A percentile compares a stretch with the other conserved stretches of the same genome.
These are phyloP conservation scores for Senecio squalidus DNA, from an alignment of 140 eudicot species.

Conservation along the genomic window DNA sequence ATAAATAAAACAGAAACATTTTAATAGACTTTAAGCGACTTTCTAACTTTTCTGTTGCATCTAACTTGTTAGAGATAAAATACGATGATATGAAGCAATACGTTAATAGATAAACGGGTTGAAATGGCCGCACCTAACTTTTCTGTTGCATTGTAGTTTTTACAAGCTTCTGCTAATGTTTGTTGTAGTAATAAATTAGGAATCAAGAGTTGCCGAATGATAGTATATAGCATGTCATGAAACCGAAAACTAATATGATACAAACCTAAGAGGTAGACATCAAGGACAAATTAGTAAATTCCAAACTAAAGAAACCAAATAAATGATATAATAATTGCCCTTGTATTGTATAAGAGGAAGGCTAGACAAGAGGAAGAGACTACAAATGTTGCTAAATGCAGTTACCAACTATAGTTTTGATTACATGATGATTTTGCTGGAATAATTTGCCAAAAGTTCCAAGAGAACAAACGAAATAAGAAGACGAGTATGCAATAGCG, in stretches of 20 bases:
- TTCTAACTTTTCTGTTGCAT: no score
- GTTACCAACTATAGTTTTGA: background rate
- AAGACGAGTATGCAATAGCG: background rate
- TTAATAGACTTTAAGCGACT: no score
- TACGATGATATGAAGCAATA: no score
- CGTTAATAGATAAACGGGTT: no score
- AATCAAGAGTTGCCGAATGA: conserved; percentile 10
- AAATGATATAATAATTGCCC: background rate
- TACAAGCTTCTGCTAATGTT: no score
- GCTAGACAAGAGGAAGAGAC: conserved; percentile 4
- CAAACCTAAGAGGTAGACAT: conserved; percentile 3
- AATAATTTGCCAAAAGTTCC: conserved; percentile 10
- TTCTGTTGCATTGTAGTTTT: no score
- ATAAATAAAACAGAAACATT: no score
- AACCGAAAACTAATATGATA: background rate
- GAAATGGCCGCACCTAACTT: no score
- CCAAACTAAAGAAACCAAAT: background rate
- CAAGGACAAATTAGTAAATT: conserved; percentile 4
- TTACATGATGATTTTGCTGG: background rate
- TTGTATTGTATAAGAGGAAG: conserved; percentile 1
- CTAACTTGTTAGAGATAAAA: no score
- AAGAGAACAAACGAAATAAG: background rate
- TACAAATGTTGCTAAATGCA: background rate
- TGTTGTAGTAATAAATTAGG: background rate
- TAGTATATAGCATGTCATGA: conserved; percentile 11